Base-by-base conservation (phyloP, 805 yeast species). In the Pichia phayaonensis region DNA sequence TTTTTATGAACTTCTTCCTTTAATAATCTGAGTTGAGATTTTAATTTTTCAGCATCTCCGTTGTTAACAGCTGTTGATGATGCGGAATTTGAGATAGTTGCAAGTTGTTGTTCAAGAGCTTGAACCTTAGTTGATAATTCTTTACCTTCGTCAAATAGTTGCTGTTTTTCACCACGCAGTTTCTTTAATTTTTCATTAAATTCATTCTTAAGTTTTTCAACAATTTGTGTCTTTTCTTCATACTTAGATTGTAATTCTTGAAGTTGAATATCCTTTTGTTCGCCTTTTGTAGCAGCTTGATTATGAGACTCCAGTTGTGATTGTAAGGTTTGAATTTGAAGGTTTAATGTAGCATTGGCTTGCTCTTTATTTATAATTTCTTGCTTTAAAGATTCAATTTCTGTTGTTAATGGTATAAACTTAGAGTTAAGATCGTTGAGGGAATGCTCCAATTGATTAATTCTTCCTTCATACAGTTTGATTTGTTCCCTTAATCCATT, bases 261-360 rank as follows among this genome's bases (percentile, higher is more conserved):
- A 21, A 59, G 47, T 16, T 54, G 51, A 8, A 51, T 44, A 34
- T 58, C 60, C 36, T 57, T 54, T 40, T 56, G 61, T 31, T 45
- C 46, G 10, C 50, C 46, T 21, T 48, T 54, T 10, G 41, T n/a
- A 10, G 12, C 7, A 10, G 27, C 26, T n/a, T 12, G 1, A 52
- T 69, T 69, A 54, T 77, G 64, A 47, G 74, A 76, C 48, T 75
- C 75, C 8, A 80, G 65, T 53, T 81, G 73, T 15, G 65, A 67
- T 63, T 78, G 80, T 81, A 87, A 79, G 23, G 79, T 71, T n/a
- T 75, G 76, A 47, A 73, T 72, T 53, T 85, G 88, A 54, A 79
- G 79, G 39, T 69, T 67, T 10, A 74, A 59, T 24, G 77, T 63
- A 42, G 64, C 62, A 40, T 83, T 59, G 49, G 77, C 75, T 59